Conservation (phyloP, 2,329 filamentous ascomycete species). For the Chaetomium globosum region DNA sequence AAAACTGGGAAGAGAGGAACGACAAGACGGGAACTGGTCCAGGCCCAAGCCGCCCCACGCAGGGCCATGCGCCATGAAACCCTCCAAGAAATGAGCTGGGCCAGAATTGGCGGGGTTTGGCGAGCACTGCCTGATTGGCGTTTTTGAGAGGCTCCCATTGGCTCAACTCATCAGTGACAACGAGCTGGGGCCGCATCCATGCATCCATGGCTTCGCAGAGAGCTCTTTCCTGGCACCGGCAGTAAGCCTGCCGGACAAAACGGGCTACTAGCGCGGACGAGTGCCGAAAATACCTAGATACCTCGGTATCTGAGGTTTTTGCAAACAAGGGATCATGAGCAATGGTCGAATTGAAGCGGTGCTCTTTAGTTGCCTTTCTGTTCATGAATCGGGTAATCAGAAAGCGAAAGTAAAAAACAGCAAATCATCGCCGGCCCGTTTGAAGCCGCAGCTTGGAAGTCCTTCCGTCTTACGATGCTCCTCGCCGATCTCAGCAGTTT, state of each 20-base stretch:
- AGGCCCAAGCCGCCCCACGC: background rate
- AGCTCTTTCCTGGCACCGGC: background rate
- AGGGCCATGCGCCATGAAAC: slow-evolving; percentile 7
- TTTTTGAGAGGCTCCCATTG: slow-evolving; percentile 15
- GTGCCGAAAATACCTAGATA: background rate
- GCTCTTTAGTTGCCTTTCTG: background rate
- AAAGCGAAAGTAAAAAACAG: background rate
- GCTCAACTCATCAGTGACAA: slow-evolving; percentile 1
- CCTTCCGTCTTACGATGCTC: background rate
- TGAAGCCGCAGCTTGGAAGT: background rate
- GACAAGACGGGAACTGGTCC: background rate
- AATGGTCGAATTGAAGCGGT: background rate
- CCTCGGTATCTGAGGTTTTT: background rate
- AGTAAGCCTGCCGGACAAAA: background rate
- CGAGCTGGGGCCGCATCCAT: background rate
- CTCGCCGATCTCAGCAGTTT: background rate
- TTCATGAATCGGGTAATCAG: background rate
- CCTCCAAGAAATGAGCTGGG: slow-evolving; percentile 7
- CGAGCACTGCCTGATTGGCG: slow-evolving; percentile 27
- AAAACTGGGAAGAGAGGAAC: background rate
- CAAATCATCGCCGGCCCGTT: background rate
- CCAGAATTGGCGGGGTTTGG: slow-evolving; percentile 16
- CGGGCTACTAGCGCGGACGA: background rate
- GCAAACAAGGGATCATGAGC: background rate
- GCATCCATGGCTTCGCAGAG: background rate